Evolutionary conservation across 1,139 yeast genomes (phyloP), one percentile per base, ranked within the genome.

Genomic region (Yarrowia galli): DNA sequence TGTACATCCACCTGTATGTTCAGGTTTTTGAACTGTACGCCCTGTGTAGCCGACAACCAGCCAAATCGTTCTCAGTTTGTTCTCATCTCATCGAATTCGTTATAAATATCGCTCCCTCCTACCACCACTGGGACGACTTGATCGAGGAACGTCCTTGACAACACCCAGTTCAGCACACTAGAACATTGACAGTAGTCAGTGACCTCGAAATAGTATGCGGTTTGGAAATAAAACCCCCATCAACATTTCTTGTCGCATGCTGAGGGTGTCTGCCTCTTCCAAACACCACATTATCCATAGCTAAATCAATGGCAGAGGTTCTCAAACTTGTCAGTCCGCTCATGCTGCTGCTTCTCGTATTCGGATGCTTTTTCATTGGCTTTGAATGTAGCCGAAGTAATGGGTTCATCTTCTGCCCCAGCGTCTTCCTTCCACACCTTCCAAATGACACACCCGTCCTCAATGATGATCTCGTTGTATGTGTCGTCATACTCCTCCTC

Each of bases 401-500:
- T 5, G 2, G 61, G 61, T n/a, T 40, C 61, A 9, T 40, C 48
- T 2, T 35, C 46, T 3, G 25, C 22, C 8, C 46, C 61, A n/a
- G 61, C 61, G 15, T 54, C 61, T 13, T 54, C 61, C 36, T 40
- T 54, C 61, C 61, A 54, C 8, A 54, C 61, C 25, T 38, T 54
- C 61, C 61, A 54, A 12, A 25, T 40, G 23, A 54, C 61, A 13
- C 22, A 40, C 15, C 61, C 61, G 15, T 54, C 46, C 3, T 40
- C 46, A n/a, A 54, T 25, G 23, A 40, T 40, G 36, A 54, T 54
- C 36, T 54, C 61, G n/a, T 54, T 54, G 61, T 54, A 54, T 5
- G 61, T 54, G 15, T 54, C 61, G 45, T 54, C 61, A 38, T 40
- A 54, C 35, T 54, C 61, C 48, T 54, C 61, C 46, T 54, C 61